A percentile compares a stretch with the other conserved stretches of the same genome.
These are phyloP conservation scores for Persicaria maculosa DNA, from an alignment of 148 eudicot genomes.

Conservation along the genomic window DNA sequence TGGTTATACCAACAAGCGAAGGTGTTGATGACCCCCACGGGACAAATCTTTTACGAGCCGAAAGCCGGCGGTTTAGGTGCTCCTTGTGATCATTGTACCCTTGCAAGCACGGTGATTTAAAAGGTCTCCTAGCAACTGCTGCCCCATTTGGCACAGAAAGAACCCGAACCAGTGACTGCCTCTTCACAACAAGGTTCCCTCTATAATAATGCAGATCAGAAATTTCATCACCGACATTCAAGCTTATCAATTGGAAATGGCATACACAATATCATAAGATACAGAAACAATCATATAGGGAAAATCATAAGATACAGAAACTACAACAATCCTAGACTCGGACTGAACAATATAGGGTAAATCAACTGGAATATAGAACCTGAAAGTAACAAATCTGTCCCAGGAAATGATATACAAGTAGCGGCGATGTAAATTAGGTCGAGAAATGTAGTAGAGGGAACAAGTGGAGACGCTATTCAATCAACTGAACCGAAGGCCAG, in stretches of 20 bases:
- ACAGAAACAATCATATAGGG: not conserved
- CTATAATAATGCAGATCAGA: slow-evolving; percentile 24
- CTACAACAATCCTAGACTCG: not conserved
- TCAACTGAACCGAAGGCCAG: not conserved
- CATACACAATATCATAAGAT: not conserved
- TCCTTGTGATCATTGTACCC: slow-evolving; percentile 48
- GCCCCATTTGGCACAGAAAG: slow-evolving; percentile 64
- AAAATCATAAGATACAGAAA: not conserved
- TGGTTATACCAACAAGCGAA: slow-evolving; percentile 32
- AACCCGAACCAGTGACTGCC: slow-evolving; percentile 79
- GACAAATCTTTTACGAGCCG: slow-evolving; percentile 82
- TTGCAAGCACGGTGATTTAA: slow-evolving; percentile 66
- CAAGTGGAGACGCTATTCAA: not conserved
- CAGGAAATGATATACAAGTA: not conserved
- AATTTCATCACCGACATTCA: not conserved
- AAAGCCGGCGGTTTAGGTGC: slow-evolving; percentile 63
- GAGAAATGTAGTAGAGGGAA: not conserved
- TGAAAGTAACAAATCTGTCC: not conserved
- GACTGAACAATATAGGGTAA: not conserved
- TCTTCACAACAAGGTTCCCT: slow-evolving; percentile 66
- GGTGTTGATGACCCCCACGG: slow-evolving; percentile 84
- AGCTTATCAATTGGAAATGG: not conserved
- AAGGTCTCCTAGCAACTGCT: slow-evolving; percentile 71
- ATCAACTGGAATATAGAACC: not conserved
- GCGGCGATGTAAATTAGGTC: not conserved